These are phyloP conservation scores for Trichoderma sp. DNA, from an alignment of 2,329 filamentous ascomycete genomes.

Conservation along the genomic window DNA sequence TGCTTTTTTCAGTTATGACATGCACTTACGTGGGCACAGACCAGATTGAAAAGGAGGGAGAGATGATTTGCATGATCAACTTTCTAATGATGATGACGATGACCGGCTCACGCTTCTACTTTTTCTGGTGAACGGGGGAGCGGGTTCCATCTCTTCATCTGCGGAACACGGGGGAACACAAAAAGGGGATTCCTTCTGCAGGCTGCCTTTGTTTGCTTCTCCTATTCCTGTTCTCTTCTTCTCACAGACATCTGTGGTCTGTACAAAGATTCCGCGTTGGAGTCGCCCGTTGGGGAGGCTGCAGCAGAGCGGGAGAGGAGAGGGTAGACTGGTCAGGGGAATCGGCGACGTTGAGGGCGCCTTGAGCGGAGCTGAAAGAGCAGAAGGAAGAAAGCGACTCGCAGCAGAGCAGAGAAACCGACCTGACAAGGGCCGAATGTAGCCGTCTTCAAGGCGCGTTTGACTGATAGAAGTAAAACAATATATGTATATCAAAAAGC, in stretches of 20 bases:
- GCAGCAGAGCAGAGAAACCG: background rate
- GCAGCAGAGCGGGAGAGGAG: constrained; percentile 14
- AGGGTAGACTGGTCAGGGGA: constrained; percentile 9
- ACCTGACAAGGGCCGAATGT: background rate
- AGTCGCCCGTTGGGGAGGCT: constrained; percentile 23
- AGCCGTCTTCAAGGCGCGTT: constrained; percentile 14
- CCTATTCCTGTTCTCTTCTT: constrained; percentile 11
- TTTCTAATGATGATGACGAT: constrained; percentile 27
- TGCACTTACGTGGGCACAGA: constrained; percentile 16
- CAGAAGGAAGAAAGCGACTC: too few relatives aligned
- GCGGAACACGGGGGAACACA: constrained; percentile 11
- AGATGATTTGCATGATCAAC: constrained; percentile 28
- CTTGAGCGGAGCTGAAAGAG: constrained; percentile 7
- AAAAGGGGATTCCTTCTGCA: constrained; percentile 36
- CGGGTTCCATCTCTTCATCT: constrained; percentile 24
- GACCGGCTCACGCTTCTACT: constrained; percentile 27
- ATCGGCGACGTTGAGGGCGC: background rate
- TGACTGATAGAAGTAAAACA: constrained; percentile 21
- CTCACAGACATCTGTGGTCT: background rate
- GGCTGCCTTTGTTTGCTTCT: constrained; percentile 7
- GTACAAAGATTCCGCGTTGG: too few relatives aligned
- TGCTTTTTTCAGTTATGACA: constrained; percentile 20
- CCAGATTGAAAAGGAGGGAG: constrained; percentile 28
- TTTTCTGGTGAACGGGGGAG: constrained; percentile 1
- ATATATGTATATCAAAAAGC: background rate